Percentiles rank a stretch among this genome's conserved stretches.
Conservation (phyloP, 2,329 filamentous ascomycete species). For the Sporothrix pseudoabietina region DNA sequence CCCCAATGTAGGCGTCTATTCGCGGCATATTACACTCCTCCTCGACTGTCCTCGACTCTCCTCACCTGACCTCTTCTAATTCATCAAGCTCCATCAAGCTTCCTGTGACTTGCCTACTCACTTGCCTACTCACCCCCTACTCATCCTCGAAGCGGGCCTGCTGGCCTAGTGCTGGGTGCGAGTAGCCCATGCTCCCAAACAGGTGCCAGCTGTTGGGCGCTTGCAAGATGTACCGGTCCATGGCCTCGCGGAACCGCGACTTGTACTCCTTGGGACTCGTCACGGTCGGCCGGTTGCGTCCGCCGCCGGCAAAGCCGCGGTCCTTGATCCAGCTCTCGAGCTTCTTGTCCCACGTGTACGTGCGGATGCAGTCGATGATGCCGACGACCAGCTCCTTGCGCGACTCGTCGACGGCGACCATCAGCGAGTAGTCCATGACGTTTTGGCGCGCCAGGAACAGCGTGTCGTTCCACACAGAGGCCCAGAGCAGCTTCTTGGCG, state of each 20-base stretch:
- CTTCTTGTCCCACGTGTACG: conserved; percentile 99
- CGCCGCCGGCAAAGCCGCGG: conserved; percentile 75
- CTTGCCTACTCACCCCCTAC: background rate
- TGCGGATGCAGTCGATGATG: conserved; percentile 97
- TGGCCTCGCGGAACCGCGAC: conserved; percentile 90
- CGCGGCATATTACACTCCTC: background rate
- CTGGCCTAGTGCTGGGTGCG: conserved; percentile 30
- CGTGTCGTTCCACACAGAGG: conserved; percentile 96
- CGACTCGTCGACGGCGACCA: conserved; percentile 94
- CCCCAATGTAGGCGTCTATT: background rate
- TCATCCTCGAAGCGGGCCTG: conserved; percentile 34
- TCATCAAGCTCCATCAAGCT: no score
- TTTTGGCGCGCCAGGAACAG: conserved; percentile 92
- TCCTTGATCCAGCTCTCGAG: conserved; percentile 99
- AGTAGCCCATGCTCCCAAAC: conserved; percentile 49
- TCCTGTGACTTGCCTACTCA: background rate
- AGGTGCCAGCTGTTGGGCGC: conserved; percentile 77
- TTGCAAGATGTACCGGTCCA: conserved; percentile 72
- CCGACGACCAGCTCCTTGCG: conserved; percentile 92
- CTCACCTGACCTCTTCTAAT: background rate
- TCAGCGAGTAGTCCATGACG: conserved; percentile 98
- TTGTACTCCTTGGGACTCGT: conserved; percentile 98
- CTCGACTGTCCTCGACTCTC: background rate
- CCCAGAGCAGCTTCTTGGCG: conserved; percentile 87
- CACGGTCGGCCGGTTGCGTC: conserved; percentile 85